Evolutionary conservation across 2,329 filamentous ascomycete genomes (phyloP), one percentile per base, ranked within the genome.

Genomic region (Dactylellina leptospora): DNA sequence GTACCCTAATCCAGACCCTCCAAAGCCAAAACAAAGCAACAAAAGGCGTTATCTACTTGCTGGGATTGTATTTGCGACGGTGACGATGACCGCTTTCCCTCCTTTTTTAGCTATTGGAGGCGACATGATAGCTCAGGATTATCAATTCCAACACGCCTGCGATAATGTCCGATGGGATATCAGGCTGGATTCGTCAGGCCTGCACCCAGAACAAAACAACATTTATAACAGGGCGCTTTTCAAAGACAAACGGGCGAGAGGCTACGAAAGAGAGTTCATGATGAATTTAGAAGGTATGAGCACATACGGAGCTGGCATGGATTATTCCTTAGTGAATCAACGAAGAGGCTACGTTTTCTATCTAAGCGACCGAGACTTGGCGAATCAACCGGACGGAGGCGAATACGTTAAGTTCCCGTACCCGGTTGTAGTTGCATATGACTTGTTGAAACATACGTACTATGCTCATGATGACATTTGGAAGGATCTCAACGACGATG

Each of bases 241-340:
- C 30, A 64, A 72, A 47, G 68, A 64, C 38, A 45, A 53, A 16
- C 59, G 53, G 4, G 68, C 51, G 11, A 59, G 45, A 18, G 59
- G 68, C 20, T 72, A 59, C 30, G 68, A 72, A 45, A 64, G 48
- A 20, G 53, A 72, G 20, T 72, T 72, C 42, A 72, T 64, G 45
- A 72, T 72, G 68, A 64, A 72, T n/a, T 25, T 72, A 1, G 68
- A 72, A 23, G 68, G 59, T 16, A 72, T 72, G 68, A 59, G 47
- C 10, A 60, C 68, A 1, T 72, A 72, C n/a, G 59, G 59, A n/a
- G 30, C 10, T 22, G 59, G 68, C 13, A 36, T 64, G 8, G 68
- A 72, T 33, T 18, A 38, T n/a, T 64, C 59, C 13, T 54, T 72
- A 9, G 53, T 72, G 4, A 64, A 60, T 23, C 44, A 54, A 16